Evolutionary conservation across 78 protist genomes (phyloP), one percentile per base, ranked within the genome.

Genomic region (Cyanophora paradoxa): DNA sequence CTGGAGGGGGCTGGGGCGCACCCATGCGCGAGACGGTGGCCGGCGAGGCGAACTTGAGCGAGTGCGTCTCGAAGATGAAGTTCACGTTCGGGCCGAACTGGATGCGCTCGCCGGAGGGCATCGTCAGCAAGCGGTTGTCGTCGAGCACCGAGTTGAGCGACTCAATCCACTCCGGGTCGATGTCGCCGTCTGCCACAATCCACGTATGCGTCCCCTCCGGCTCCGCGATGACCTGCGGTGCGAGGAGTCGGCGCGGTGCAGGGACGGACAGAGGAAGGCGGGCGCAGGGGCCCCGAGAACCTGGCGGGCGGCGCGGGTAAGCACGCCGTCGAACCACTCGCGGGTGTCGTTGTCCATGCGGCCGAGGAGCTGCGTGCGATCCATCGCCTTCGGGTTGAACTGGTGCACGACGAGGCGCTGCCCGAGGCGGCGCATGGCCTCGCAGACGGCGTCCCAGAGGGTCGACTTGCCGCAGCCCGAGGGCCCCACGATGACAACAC

Each of bases 311-410:
- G 69, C 24, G 17, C 70, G 67, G 3, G 95, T 90, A 17, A 90
- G 82, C 31, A 90, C 84, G 16, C 95, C 95, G 57, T 90, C 95
- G 42, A 54, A 46, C 95, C 95, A 90, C 58, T 90, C 91, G 36
- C 95, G 88, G 62, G 95, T 90, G 83, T 87, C 92, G 44, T 36
- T 0, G 72, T 90, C 92, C 83, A 90, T 77, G 37, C 67, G 48
- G 19, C 95, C 95, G n/a, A 88, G 84, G 54, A 90, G 87, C 66
- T 88, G 88, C 41, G 44, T 41, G 16, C 89, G 66, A 30, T 81
- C 84, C 81, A 91, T 81, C 37, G 92, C 90, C 90, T 91, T 91
- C 28, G 95, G 95, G 77, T 91, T 89, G 88, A 91, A 78, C 42
- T 42, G 52, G 72, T 88, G 81, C 50, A n/a, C 24, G 34, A 59